phyloP scores from a whole-genome alignment of 116 monocot genomes.

The Cymodocea nodosa region DNA sequence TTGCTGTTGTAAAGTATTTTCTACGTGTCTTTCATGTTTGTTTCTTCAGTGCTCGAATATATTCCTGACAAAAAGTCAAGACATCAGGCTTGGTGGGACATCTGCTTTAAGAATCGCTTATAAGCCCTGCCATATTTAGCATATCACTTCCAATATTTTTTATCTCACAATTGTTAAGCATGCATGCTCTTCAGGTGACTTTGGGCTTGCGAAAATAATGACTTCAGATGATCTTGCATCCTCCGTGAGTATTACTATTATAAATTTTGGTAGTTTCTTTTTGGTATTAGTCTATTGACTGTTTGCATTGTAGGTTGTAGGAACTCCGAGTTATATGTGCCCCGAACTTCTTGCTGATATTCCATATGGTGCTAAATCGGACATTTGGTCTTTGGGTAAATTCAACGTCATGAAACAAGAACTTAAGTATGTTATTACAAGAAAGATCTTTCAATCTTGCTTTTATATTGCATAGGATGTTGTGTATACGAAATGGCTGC shows the following conservation, averaged over 20 bases:
- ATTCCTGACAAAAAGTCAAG: slow-evolving; percentile 66
- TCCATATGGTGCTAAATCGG: slow-evolving; percentile 96
- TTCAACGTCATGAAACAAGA: background rate
- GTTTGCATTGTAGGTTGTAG: slow-evolving; percentile 53
- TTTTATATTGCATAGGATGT: slow-evolving; percentile 45
- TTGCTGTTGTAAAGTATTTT: background rate
- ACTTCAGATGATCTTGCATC: slow-evolving; percentile 87
- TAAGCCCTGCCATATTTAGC: background rate
- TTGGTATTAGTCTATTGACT: background rate
- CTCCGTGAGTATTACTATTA: slow-evolving; percentile 28
- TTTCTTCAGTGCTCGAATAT: slow-evolving; percentile 79
- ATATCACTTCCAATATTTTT: background rate
- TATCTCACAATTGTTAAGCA: background rate
- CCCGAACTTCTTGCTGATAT: slow-evolving; percentile 99
- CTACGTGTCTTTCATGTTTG: background rate
- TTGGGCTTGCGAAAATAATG: slow-evolving; percentile 85
- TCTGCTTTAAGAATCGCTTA: background rate
- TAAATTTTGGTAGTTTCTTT: background rate
- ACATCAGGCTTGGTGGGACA: slow-evolving; percentile 60
- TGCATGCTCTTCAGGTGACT: slow-evolving; percentile 38
- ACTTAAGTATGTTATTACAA: background rate
- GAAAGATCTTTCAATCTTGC: background rate
- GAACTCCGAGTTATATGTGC: slow-evolving; percentile 99
- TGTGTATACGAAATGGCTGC: slow-evolving; percentile 99
- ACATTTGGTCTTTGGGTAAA: slow-evolving; percentile 96